Base-by-base conservation (phyloP, 495 filamentous ascomycete genomes). In the Aspergillus nanangensis region DNA sequence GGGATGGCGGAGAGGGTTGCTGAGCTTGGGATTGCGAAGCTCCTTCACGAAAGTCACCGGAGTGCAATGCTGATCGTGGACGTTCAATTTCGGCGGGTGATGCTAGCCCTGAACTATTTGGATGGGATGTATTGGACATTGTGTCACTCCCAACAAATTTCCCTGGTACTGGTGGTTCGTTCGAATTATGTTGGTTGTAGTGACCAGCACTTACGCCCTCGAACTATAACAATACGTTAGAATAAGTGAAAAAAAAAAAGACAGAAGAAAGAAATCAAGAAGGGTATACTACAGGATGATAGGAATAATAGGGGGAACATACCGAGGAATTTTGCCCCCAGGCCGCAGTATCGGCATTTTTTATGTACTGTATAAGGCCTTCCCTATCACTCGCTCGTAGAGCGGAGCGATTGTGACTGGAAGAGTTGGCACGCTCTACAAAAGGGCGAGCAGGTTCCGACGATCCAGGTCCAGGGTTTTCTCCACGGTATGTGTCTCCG, bases 11-110 rank as follows among this genome's bases (percentile, higher is more conserved):
- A 21, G 53, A 49, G 41, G 51, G 52, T 18, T 60, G 52, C 32
- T 41, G 52, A 37, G 18, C 42, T 34, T 45, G 65, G 44, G 44
- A 70, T 33, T 62, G 49, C 38, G 47, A 14, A n/a, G 53, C 68
- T 24, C 81, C 77, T 44, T 83, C 78, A 14, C 83, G 84, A 54
- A 96, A 96, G 61, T 96, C 86, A 19, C 91, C 91, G 29, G 84
- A 84, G 59, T 96, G 91, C 36, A 96, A 72, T 31, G 91, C 90
- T 9, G 91, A 96, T 38, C 84, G 72, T 38, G 91, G 91, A 42
- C 90, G 76, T 58, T 92, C 84, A 48, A 95, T 93, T 53, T 82
- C 78, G 47, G 69, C 54, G 20, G 67, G 65, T 39, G 56, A 63
- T 45, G 51, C 65, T 55, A 62, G 65, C 34, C 64, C 54, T 22